These are phyloP conservation scores for Triticum turgidum DNA, from an alignment of 176 grass and related monocot genomes.

Conservation along the genomic window DNA sequence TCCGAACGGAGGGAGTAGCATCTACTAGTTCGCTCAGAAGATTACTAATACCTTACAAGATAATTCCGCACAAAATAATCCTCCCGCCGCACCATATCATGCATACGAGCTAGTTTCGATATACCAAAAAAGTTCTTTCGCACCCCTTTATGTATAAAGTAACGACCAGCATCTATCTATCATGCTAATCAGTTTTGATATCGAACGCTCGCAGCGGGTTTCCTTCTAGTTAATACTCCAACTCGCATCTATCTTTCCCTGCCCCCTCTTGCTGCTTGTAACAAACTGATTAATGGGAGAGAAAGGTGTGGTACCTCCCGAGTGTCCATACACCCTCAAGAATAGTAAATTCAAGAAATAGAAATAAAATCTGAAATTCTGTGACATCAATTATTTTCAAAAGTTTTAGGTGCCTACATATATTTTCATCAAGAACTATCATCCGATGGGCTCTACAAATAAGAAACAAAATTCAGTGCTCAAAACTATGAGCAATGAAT, in stretches of 20 bases:
- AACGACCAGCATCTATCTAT: too few relatives aligned
- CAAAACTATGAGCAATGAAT: background rate
- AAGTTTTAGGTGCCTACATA: background rate
- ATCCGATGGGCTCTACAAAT: background rate
- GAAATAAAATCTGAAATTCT: background rate
- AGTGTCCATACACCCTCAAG: background rate
- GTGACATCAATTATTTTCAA: background rate
- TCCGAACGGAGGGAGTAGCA: background rate
- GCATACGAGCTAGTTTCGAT: background rate
- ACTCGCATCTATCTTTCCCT: too few relatives aligned
- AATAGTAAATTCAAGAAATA: background rate
- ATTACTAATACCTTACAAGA: background rate
- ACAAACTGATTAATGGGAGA: too few relatives aligned
- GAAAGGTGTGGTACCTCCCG: background rate
- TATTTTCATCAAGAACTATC: background rate
- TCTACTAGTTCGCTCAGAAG: background rate
- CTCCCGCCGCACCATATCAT: background rate
- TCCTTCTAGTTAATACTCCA: too few relatives aligned
- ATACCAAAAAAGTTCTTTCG: too few relatives aligned
- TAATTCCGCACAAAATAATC: background rate
- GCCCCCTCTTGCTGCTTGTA: too few relatives aligned
- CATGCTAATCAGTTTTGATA: too few relatives aligned
- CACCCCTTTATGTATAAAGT: too few relatives aligned
- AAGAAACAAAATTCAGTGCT: background rate
- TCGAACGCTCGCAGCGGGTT: too few relatives aligned